phyloP scores from a whole-genome alignment of 2,329 filamentous ascomycete species.

The Stachybotrys chartarum region DNA sequence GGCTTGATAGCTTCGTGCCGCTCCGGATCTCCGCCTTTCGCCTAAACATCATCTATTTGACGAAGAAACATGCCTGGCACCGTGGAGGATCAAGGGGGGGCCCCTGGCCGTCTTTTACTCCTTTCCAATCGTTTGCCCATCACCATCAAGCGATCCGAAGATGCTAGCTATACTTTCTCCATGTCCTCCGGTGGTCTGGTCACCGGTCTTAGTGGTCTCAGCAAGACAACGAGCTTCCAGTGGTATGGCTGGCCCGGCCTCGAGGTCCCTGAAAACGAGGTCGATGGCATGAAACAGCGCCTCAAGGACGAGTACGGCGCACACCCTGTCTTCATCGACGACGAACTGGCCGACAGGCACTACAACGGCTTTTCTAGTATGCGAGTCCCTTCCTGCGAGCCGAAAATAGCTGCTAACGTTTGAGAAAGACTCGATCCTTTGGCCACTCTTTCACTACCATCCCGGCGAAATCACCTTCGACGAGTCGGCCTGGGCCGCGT shows the following conservation, averaged over 20 bases:
- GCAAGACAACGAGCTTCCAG: conserved; percentile 89
- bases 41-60: background rate
- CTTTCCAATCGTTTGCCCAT: conserved; percentile 94
- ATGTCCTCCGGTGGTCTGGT: conserved; percentile 97
- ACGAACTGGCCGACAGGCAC: conserved; percentile 88
- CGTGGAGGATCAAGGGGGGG: conserved; percentile 23
- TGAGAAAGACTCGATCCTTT: conserved; percentile 79
- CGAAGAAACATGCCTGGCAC: conserved; percentile 23
- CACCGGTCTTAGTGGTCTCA: conserved; percentile 83
- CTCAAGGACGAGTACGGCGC: conserved; percentile 84
- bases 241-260: conserved; percentile 99
- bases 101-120: conserved; percentile 59
- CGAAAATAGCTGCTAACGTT: background rate
- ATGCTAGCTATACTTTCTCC: conserved; percentile 86
- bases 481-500: conserved; percentile 88
- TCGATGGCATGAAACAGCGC: conserved; percentile 64
- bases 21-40: background rate
- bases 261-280: conserved; percentile 81
- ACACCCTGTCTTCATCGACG: conserved; percentile 85
- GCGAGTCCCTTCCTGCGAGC: conserved; percentile 19
- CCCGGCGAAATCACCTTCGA: conserved; percentile 98
- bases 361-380: conserved; percentile 97
- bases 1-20: background rate
- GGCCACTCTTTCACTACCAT: conserved; percentile 98
- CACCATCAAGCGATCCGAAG: conserved; percentile 88